phyloP scores from a whole-genome alignment of 2,329 filamentous ascomycete genomes.

The Epichloe aotearoae region DNA sequence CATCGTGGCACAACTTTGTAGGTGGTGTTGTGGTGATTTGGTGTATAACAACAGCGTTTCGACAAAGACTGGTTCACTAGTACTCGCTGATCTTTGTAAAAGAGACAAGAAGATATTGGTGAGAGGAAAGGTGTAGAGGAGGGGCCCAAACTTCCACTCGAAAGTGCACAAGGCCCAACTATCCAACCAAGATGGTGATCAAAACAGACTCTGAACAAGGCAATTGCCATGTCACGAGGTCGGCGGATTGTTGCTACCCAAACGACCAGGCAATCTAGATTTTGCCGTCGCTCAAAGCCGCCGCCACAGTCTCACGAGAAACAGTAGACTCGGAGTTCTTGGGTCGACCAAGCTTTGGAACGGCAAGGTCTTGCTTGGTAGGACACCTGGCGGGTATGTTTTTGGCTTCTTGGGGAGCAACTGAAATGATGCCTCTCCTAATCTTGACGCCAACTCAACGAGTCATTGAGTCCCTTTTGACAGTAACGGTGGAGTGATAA shows the following conservation, averaged over 20 bases:
- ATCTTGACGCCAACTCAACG: neutral
- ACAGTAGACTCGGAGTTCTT: neutral
- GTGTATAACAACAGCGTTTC: neutral
- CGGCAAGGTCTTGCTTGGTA: neutral
- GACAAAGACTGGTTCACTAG: neutral
- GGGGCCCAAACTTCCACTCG: neutral
- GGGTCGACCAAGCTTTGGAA: neutral
- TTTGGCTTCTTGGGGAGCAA: neutral
- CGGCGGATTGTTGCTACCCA: neutral
- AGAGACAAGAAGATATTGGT: neutral
- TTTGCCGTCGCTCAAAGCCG: conserved; percentile 4
- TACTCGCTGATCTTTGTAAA: neutral
- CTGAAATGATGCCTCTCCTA: neutral
- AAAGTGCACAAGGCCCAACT: neutral
- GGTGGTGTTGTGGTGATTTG: neutral
- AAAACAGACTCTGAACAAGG: neutral
- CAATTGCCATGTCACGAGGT: conserved; percentile 1
- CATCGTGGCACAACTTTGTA: conserved; percentile 11
- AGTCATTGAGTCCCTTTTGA: conserved; percentile 1
- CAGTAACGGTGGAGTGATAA: neutral
- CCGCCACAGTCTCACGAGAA: conserved; percentile 7
- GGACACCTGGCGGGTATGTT: neutral
- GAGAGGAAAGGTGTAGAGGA: neutral
- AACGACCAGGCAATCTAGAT: neutral
- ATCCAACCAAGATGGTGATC: neutral